Percentiles rank a stretch among this genome's conserved stretches.
These are phyloP conservation scores for Neonectria coccinea DNA, from an alignment of 2,329 filamentous ascomycete species.

Conservation along the genomic window DNA sequence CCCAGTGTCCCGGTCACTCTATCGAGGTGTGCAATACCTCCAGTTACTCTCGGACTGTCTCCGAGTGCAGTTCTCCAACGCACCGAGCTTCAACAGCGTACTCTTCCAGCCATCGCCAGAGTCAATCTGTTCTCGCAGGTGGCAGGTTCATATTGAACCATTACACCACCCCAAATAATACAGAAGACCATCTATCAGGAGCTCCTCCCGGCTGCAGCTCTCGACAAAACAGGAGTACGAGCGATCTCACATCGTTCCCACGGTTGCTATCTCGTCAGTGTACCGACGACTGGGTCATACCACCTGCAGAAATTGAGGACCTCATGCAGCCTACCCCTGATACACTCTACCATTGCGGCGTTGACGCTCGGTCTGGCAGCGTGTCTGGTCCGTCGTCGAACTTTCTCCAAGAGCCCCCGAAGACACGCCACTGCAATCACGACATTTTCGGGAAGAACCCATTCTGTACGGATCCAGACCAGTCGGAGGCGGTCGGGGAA, in stretches of 20 bases:
- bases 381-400: slow-evolving; percentile 16
- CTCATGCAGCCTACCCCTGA: slow-evolving; percentile 14
- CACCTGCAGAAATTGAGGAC: slow-evolving; percentile 37
- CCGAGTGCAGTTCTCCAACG: slow-evolving; percentile 38
- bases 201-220: slow-evolving; percentile 36
- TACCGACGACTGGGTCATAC: slow-evolving; percentile 50
- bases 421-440: slow-evolving; percentile 28
- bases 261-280: slow-evolving; percentile 47
- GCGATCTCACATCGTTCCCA: slow-evolving; percentile 49
- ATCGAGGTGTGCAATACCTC: background rate
- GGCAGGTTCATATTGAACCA: slow-evolving; percentile 39
- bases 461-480: slow-evolving; percentile 29
- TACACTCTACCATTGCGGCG: slow-evolving; percentile 45
- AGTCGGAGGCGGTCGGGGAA: slow-evolving; percentile 10
- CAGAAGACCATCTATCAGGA: slow-evolving; percentile 36
- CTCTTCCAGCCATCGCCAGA: slow-evolving; percentile 31
- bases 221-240: slow-evolving; percentile 31
- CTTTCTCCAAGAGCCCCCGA: slow-evolving; percentile 28
- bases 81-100: slow-evolving; percentile 25
- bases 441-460: slow-evolving; percentile 42
- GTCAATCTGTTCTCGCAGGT: slow-evolving; percentile 18
- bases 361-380: slow-evolving; percentile 47
- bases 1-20: slow-evolving; percentile 20
- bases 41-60: slow-evolving; percentile 31
- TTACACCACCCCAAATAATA: slow-evolving; percentile 34